A percentile compares a stretch with the other conserved stretches of the same genome.
These are phyloP conservation scores for Piper longum DNA, from an alignment of 164 flowering plant genomes.

Conservation along the genomic window DNA sequence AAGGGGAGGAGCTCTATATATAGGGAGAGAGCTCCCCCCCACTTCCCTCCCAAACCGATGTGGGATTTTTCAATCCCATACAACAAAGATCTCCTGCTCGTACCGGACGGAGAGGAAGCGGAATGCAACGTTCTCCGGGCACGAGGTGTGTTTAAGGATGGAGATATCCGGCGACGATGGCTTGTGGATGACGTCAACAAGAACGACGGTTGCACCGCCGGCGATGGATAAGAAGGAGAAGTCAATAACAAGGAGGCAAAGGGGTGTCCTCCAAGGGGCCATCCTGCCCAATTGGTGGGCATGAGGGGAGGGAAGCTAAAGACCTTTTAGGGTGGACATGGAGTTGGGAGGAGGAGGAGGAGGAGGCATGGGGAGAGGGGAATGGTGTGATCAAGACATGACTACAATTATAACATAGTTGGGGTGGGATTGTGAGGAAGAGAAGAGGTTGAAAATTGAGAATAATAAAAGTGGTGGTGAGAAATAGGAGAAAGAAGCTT, in stretches of 20 bases:
- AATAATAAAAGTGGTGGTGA: too few species aligned
- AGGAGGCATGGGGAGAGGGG: constrained; percentile 11
- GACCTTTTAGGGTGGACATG: constrained; percentile 1
- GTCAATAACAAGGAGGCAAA: constrained; percentile 3
- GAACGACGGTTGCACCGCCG: constrained; percentile 17
- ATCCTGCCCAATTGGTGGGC: constrained; percentile 25
- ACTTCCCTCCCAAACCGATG: too few species aligned
- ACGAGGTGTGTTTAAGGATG: constrained; percentile 52
- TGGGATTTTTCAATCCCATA: too few species aligned
- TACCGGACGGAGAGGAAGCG: constrained; percentile 38
- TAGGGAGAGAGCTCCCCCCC: too few species aligned
- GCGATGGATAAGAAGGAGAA: constrained; percentile 15
- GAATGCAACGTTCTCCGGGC: constrained; percentile 53
- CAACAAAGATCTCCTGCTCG: constrained; percentile 19
- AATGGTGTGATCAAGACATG: constrained; percentile 6
- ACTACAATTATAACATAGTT: constrained; percentile 14
- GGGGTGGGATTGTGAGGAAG: constrained; percentile 19
- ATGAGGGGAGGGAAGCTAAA: neutral
- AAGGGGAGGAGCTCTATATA: too few species aligned
- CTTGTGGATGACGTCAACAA: constrained; percentile 13
- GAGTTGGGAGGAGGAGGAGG: neutral
- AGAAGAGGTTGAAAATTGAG: constrained; percentile 8
- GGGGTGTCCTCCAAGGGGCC: constrained; percentile 32
- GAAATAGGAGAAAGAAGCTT: neutral
- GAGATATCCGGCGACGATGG: constrained; percentile 21